Base-by-base conservation (phyloP, 805 yeast genomes). In the Metschnikowia dekortorum region DNA sequence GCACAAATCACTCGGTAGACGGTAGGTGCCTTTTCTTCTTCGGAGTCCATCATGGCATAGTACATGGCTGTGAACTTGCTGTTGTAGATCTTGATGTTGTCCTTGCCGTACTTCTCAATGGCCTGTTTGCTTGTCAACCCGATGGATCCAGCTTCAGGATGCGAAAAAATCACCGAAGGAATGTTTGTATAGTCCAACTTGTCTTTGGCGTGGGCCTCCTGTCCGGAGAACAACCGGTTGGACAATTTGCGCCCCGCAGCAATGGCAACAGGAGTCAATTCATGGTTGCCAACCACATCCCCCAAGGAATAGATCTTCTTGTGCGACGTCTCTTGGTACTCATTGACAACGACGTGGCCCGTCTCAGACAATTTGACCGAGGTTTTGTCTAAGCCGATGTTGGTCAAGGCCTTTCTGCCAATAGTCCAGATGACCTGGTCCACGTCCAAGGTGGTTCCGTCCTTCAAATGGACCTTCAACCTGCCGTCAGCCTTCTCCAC, bases 211-310 rank as follows among this genome's bases (percentile, higher is more conserved):
- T 78, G 89, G 50, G 71, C 66, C 54, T 78, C 82, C 49, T 91
- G 85, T 22, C 97, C 97, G 6, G 75, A 70, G 66, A 92, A 94
- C 53, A 94, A 73, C 67, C 99, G 82, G 74, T 92, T 91, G 30
- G 97, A 82, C 59, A 94, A 79, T 67, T 83, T 88, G 71, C 99
- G 85, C 53, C 99, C 99, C 8, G 99, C 91, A 35, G 99, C 97
- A 73, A 94, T 94, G 36, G 99, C 99, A 40, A 90, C 97, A 8
- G 99, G 99, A 2, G 99, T 94, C 61, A 94, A 80, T 74, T 94
- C 98, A 41, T 88, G 86, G 31, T 87, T 83, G 54, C 97, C 97
- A 40, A 88, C 86, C 53, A 92, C 95, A 68, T 94, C 99, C 63
- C 99, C 99, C 42, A 94, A 74, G 1, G 99, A 85, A 66, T 79